Conservation (phyloP, 1,139 yeast genomes). For the Taphrina communis region DNA sequence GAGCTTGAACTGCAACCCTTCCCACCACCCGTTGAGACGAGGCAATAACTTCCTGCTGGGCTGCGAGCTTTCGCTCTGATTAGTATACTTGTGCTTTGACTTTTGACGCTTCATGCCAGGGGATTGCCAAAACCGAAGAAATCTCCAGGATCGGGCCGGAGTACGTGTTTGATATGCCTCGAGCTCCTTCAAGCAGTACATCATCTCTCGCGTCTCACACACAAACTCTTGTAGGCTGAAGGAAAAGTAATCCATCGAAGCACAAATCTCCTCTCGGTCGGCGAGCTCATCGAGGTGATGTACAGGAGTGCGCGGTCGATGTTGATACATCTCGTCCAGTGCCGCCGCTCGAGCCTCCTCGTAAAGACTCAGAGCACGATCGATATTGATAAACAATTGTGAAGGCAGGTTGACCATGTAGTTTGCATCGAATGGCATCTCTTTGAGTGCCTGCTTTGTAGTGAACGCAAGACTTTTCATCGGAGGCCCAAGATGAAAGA, state of each 20-base stretch:
- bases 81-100: background rate
- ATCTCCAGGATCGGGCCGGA: constrained; percentile 56
- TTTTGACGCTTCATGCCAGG: background rate
- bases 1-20: constrained; percentile 46
- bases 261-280: constrained; percentile 80
- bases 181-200: constrained; percentile 59
- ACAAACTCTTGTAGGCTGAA: constrained; percentile 69
- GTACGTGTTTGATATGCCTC: constrained; percentile 50
- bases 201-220: constrained; percentile 60
- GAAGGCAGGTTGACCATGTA: constrained; percentile 51
- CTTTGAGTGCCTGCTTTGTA: constrained; percentile 64
- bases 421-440: constrained; percentile 62
- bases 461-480: constrained; percentile 71
- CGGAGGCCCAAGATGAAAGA: constrained; percentile 73
- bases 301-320: constrained; percentile 47
- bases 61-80: background rate
- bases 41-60: background rate
- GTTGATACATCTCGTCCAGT: constrained; percentile 60
- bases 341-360: constrained; percentile 64
- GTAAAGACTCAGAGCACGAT: constrained; percentile 62
- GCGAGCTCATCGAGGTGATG: constrained; percentile 57
- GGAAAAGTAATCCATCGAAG: constrained; percentile 81
- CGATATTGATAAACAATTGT: constrained; percentile 60
- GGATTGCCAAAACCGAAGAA: constrained; percentile 61
- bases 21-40: background rate